These are phyloP conservation scores for Raffaelea ambrosiae DNA, from an alignment of 2,329 filamentous ascomycete genomes.

Conservation along the genomic window DNA sequence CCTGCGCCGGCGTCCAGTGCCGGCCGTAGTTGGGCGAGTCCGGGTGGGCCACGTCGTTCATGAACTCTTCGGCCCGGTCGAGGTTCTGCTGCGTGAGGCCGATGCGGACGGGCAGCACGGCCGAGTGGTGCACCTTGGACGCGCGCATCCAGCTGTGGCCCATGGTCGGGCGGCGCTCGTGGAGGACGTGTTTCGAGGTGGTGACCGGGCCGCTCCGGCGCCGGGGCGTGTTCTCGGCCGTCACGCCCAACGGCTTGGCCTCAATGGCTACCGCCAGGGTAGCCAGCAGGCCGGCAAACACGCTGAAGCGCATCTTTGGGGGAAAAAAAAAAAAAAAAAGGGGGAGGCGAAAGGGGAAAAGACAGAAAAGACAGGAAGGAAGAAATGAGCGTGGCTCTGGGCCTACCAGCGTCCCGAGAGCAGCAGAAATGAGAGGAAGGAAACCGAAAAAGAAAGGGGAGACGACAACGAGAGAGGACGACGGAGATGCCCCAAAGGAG, in stretches of 20 bases:
- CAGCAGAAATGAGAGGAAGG: neutral
- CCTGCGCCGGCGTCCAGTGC: slow-evolving; percentile 35
- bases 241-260: slow-evolving; percentile 13
- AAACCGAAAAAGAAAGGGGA: too few species aligned
- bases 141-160: slow-evolving; percentile 17
- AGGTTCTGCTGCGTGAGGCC: slow-evolving; percentile 37
- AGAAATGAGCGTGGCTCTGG: slow-evolving; percentile 3
- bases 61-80: slow-evolving; percentile 33
- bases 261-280: slow-evolving; percentile 21
- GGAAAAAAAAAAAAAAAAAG: neutral
- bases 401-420: neutral
- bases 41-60: slow-evolving; percentile 35
- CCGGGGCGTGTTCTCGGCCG: slow-evolving; percentile 1
- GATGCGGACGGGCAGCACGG: slow-evolving; percentile 29
- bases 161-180: slow-evolving; percentile 21
- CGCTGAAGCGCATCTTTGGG: slow-evolving; percentile 15
- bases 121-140: slow-evolving; percentile 13
- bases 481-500: too few species aligned
- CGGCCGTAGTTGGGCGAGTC: slow-evolving; percentile 34
- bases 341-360: slow-evolving; percentile 1
- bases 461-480: too few species aligned
- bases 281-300: slow-evolving; percentile 16
- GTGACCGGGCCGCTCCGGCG: too few species aligned
- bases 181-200: slow-evolving; percentile 20
- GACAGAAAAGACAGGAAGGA: neutral